phyloP scores from a whole-genome alignment of 1,139 yeast genomes.

The Yamadazyma sp. region DNA sequence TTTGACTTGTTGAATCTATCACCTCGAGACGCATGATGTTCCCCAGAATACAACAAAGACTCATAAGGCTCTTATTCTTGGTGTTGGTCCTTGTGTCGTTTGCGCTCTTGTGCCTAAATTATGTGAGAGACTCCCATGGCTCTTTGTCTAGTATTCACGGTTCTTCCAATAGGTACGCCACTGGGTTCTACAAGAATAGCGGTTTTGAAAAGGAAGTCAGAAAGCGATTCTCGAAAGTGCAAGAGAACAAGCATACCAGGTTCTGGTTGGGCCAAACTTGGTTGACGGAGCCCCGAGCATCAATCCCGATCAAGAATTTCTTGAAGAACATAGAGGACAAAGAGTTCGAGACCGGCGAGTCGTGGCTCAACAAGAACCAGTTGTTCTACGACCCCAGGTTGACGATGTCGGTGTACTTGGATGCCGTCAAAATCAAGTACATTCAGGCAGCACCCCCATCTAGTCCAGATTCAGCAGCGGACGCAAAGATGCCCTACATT shows the following conservation, averaged over 20 bases:
- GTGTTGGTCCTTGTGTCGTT: background rate
- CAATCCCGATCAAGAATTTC: conserved; percentile 15
- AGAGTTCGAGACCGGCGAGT: conserved; percentile 15
- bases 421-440: conserved; percentile 21
- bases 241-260: conserved; percentile 16
- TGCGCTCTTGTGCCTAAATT: background rate
- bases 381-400: conserved; percentile 40
- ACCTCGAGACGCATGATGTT: background rate
- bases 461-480: too few species aligned
- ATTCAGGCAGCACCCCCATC: background rate
- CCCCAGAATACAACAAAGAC: conserved; percentile 2
- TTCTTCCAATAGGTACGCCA: background rate
- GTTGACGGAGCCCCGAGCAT: conserved; percentile 17
- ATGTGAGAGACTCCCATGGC: background rate
- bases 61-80: conserved; percentile 1
- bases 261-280: conserved; percentile 25
- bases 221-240: conserved; percentile 16
- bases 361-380: conserved; percentile 21
- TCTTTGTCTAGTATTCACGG: background rate
- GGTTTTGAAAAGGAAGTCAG: conserved; percentile 10
- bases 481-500: too few species aligned
- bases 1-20: background rate
- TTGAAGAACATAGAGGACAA: conserved; percentile 11
- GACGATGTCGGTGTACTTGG: conserved; percentile 36
- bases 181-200: background rate